A percentile compares a stretch with the other conserved stretches of the same genome.
These are phyloP conservation scores for Coemansia sp. DNA, from an alignment of 192 early-diverging fungal genomes.

Conservation along the genomic window DNA sequence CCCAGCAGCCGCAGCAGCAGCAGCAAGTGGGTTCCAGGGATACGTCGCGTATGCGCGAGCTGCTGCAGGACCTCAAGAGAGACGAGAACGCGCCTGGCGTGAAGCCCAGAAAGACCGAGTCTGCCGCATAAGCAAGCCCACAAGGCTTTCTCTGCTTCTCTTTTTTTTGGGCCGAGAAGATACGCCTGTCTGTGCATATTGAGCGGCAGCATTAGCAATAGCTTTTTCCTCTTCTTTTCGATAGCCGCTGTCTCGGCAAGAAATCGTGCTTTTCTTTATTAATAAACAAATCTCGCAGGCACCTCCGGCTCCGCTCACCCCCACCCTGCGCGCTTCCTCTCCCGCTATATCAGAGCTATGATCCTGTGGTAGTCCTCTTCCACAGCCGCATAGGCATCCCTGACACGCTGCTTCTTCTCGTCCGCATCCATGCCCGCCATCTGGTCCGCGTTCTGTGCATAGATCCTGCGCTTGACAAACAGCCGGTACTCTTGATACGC, in stretches of 20 bases:
- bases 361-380: conserved; percentile 74
- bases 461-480: conserved; percentile 82
- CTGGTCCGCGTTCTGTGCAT: conserved; percentile 74
- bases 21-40: conserved; percentile 46
- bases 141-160: too few species aligned
- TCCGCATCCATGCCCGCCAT: conserved; percentile 60
- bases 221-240: too few species aligned
- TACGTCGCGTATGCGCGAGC: conserved; percentile 65
- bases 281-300: too few species aligned
- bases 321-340: too few species aligned
- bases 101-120: conserved; percentile 30
- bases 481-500: conserved; percentile 64
- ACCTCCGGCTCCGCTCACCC: too few species aligned
- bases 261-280: too few species aligned
- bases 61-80: conserved; percentile 67
- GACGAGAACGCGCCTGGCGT: conserved; percentile 66
- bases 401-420: conserved; percentile 69
- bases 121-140: conserved; percentile 3
- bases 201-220: too few species aligned
- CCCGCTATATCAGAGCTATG: conserved; percentile 16
- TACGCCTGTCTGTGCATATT: too few species aligned
- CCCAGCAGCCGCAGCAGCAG: conserved; percentile 2
- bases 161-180: too few species aligned
- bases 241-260: too few species aligned
- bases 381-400: conserved; percentile 70